Conservation (phyloP, 805 yeast species). For the Henningerozyma blattae region DNA sequence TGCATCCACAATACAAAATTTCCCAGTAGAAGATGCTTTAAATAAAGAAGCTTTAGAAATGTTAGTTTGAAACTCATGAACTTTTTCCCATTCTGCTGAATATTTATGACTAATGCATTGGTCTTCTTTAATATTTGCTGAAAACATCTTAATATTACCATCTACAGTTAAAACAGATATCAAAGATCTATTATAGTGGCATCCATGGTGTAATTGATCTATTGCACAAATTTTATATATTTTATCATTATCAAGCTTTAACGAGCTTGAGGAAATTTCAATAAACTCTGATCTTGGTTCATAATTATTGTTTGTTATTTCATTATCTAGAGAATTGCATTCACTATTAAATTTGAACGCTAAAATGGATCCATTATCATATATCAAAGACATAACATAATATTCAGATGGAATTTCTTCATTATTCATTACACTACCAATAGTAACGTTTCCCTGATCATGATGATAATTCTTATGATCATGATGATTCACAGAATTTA, state of each 20-base stretch:
- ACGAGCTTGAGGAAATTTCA: constrained; percentile 20
- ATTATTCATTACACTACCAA: no score
- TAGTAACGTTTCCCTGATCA: no score
- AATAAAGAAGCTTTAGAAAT: constrained; percentile 39
- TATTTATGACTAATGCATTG: constrained; percentile 17
- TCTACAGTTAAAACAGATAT: constrained; percentile 44
- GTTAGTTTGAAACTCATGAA: constrained; percentile 42
- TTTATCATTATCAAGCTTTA: constrained; percentile 16
- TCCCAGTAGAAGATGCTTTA: constrained; percentile 65
- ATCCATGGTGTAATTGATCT: constrained; percentile 45
- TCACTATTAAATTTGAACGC: no score
- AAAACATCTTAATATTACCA: constrained; percentile 40
- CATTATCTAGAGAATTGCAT: constrained; percentile 25
- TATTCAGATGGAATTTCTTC: no score
- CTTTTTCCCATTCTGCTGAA: constrained; percentile 40
- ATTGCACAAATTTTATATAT: constrained; percentile 40
- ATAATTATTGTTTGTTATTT: constrained; percentile 24
- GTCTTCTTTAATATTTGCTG: constrained; percentile 23
- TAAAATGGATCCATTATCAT: no score
- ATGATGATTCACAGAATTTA: constrained; percentile 25
- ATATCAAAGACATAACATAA: no score
- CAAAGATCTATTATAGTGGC: constrained; percentile 28
- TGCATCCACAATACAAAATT: constrained; percentile 59
- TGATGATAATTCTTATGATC: constrained; percentile 30
- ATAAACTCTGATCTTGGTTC: constrained; percentile 18